These are phyloP conservation scores for Megacollybia platyphylla DNA, from an alignment of 1,284 basidiomycete species.

Conservation along the genomic window DNA sequence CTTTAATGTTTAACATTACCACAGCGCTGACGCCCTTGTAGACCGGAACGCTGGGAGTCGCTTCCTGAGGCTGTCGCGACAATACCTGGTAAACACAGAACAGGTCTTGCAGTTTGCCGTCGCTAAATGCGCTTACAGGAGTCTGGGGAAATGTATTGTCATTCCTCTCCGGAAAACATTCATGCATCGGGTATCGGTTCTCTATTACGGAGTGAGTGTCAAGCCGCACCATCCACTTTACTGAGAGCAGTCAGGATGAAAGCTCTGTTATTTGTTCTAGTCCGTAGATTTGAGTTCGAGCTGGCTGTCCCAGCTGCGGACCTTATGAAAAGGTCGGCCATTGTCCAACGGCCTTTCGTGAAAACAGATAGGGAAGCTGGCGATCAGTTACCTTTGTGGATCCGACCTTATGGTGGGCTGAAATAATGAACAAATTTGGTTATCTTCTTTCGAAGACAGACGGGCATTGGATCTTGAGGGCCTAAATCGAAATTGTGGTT, in stretches of 20 bases:
- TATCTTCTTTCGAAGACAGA: too few species aligned
- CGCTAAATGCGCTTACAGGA: too few species aligned
- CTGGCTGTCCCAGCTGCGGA: slow-evolving; percentile 28
- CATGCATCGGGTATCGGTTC: slow-evolving; percentile 44
- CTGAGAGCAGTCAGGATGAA: slow-evolving; percentile 24
- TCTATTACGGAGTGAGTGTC: slow-evolving; percentile 33
- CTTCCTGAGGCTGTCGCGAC: slow-evolving; percentile 16
- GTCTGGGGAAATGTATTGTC: slow-evolving; percentile 28
- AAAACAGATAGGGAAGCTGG: slow-evolving; percentile 13
- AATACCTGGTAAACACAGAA: slow-evolving; percentile 19
- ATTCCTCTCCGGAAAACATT: slow-evolving; percentile 21
- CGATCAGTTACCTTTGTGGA: slow-evolving; percentile 16
- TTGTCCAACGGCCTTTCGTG: slow-evolving; percentile 19
- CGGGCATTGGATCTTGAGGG: too few species aligned
- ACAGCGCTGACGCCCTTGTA: slow-evolving; percentile 5
- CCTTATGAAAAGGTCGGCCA: slow-evolving; percentile 17
- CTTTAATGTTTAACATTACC: not conserved
- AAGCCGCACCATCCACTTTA: not conserved
- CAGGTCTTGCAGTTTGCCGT: too few species aligned
- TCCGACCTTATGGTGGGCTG: slow-evolving; percentile 1
- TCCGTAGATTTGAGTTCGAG: slow-evolving; percentile 45
- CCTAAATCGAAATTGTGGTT: too few species aligned
- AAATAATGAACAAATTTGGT: too few species aligned
- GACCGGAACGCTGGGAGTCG: slow-evolving; percentile 29
- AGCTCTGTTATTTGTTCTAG: slow-evolving; percentile 41